A percentile compares a stretch with the other conserved stretches of the same genome.
Evolutionary conservation across 345 rosid species (phyloP).

Genomic region (Populus pruinosa): DNA sequence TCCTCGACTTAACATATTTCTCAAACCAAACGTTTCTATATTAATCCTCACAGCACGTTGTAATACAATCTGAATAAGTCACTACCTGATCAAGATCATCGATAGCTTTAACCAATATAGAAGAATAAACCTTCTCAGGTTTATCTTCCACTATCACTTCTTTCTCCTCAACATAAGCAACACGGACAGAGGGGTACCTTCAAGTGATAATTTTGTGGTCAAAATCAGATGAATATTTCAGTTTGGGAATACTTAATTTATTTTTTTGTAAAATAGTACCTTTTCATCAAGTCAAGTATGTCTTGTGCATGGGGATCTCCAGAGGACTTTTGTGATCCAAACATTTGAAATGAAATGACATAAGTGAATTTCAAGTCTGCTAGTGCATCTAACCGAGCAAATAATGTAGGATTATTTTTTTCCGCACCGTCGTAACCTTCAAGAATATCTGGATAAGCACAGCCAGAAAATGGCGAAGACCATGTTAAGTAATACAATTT

Average conservation of each 20-base stretch:
- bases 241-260: slow-evolving; percentile 3
- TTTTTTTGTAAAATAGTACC: slow-evolving; percentile 36
- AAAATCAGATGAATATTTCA: slow-evolving; percentile 16
- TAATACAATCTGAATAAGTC: slow-evolving; percentile 1
- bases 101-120: slow-evolving; percentile 82
- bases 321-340: slow-evolving; percentile 68
- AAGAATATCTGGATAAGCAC: slow-evolving; percentile 58
- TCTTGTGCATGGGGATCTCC: slow-evolving; percentile 91
- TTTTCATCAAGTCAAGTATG: slow-evolving; percentile 74
- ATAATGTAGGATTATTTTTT: slow-evolving; percentile 55
- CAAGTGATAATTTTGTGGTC: slow-evolving; percentile 21
- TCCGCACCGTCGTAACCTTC: slow-evolving; percentile 72
- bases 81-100: slow-evolving; percentile 73
- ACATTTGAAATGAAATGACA: slow-evolving; percentile 82
- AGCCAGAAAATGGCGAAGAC: background rate
- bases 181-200: slow-evolving; percentile 88
- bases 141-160: slow-evolving; percentile 51
- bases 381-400: slow-evolving; percentile 70
- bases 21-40: background rate
- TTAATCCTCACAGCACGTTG: background rate
- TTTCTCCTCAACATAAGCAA: slow-evolving; percentile 94
- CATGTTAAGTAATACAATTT: slow-evolving; percentile 5
- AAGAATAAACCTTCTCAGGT: slow-evolving; percentile 63
- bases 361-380: slow-evolving; percentile 86
- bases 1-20: background rate